Base-by-base conservation (phyloP, 768 basidiomycete species). In the Russula earlei region DNA sequence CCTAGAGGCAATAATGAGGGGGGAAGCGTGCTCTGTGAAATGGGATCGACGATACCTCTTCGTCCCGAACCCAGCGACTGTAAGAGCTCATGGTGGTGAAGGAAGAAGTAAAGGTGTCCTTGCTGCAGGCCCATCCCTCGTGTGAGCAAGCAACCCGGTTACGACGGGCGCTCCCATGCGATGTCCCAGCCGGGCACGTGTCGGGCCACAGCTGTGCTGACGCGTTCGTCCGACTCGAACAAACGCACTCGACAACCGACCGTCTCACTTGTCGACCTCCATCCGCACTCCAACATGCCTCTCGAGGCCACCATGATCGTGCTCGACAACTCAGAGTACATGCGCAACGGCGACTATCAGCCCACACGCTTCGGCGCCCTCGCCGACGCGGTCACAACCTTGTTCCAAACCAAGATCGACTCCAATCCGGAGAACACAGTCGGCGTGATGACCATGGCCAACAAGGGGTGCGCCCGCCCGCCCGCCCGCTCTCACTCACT, bases 361-460 rank as follows among this genome's bases (percentile, higher is more conserved):
- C 91, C 91, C 45, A 84, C 85, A 34, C 82, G 95, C 59, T 92
- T 91, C 66, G 84, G 86, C 31, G 91, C 94, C 1, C 96, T 98
- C 71, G 73, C 85, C 7, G 93, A 98, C 71, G 90, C 95, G 2
- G 88, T 94, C 61, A 92, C 81, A 54, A 81, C 84, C 54, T 78
- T 97, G 64, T 93, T 96, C 70, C 84, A 86, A 68, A 84, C 90
- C 51, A 99, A 99, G 78, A 87, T 87, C 63, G 86, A 91, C 68
- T 87, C 91, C 24, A 98, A 99, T 73, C 91, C 95, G 17, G 96
- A 99, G 74, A 97, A 89, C 71, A 92, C 92, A 11, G 94, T 97
- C 40, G 96, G 96, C 5, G 74, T 97, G 40, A 96, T 99, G 94
- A 91, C 91, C 27, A 95, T 95, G 91, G 95, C 92, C 14, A 89